phyloP scores from a whole-genome alignment of 306 rosid genomes.

The Sindora glabra region DNA sequence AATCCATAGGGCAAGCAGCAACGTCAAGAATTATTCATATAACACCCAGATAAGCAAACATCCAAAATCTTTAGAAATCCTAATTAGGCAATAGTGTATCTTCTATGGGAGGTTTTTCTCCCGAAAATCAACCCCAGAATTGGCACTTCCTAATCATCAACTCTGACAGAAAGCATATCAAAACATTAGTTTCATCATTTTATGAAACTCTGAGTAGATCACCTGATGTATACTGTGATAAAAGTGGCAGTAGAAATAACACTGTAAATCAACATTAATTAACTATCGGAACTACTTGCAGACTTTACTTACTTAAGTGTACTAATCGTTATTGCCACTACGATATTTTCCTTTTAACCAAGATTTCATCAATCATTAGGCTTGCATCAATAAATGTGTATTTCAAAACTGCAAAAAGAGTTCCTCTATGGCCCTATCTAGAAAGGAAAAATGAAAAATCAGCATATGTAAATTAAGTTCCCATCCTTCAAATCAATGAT shows the following conservation, averaged over 20 bases:
- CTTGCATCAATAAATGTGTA: not conserved
- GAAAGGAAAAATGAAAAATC: too few relatives aligned
- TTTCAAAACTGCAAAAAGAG: too few relatives aligned
- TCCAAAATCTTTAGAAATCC: not conserved
- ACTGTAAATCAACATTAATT: not conserved
- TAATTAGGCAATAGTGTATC: not conserved
- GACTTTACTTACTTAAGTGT: conserved; percentile 1
- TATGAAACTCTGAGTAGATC: not conserved
- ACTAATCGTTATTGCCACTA: not conserved
- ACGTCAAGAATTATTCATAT: not conserved
- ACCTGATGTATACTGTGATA: not conserved
- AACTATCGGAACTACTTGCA: not conserved
- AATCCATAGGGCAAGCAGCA: conserved; percentile 2
- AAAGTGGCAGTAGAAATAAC: not conserved
- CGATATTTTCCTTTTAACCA: not conserved
- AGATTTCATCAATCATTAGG: not conserved
- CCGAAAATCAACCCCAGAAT: not conserved
- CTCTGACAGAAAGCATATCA: not conserved
- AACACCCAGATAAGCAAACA: not conserved
- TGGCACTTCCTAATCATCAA: not conserved
- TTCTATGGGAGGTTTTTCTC: not conserved
- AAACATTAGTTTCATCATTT: not conserved
- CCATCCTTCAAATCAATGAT: too few relatives aligned
- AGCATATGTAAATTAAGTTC: too few relatives aligned
- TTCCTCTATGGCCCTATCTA: too few relatives aligned